These are phyloP conservation scores for Yarrowia bubula DNA, from an alignment of 805 yeast genomes.

Conservation along the genomic window DNA sequence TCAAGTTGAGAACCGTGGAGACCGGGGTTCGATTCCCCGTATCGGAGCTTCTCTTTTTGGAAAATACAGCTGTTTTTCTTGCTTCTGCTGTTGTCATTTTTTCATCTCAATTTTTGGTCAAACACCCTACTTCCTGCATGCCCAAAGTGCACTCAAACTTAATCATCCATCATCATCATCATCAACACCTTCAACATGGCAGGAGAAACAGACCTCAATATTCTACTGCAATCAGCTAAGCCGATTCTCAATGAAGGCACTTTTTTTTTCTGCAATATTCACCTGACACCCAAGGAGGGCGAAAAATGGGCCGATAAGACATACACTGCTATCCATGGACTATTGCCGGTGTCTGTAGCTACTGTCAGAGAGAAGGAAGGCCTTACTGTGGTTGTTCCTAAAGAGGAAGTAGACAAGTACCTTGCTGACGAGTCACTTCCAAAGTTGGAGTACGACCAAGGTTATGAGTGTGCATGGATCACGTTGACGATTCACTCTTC, in stretches of 20 bases:
- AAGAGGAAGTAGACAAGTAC: slow-evolving; percentile 3
- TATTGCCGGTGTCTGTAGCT: background rate
- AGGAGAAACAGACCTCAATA: background rate
- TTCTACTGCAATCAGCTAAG: slow-evolving; percentile 2
- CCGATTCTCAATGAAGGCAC: slow-evolving; percentile 16
- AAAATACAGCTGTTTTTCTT: background rate
- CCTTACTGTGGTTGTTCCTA: slow-evolving; percentile 8
- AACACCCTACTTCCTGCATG: background rate
- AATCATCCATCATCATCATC: background rate
- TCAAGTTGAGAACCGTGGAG: slow-evolving; percentile 2
- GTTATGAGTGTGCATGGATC: slow-evolving; percentile 16
- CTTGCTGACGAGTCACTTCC: background rate
- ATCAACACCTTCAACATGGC: background rate
- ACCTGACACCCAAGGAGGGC: background rate
- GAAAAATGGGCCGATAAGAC: slow-evolving; percentile 10
- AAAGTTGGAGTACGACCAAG: background rate
- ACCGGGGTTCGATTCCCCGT: slow-evolving; percentile 11
- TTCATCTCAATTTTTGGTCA: background rate
- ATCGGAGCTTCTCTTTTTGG: background rate
- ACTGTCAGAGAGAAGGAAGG: background rate
- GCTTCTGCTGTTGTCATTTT: background rate
- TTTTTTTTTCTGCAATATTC: slow-evolving; percentile 14
- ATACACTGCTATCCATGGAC: slow-evolving; percentile 1
- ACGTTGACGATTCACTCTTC: slow-evolving; percentile 15
- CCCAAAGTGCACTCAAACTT: background rate